Base-by-base conservation (phyloP, 1,139 yeast genomes). In the Geotrichum europaeum region DNA sequence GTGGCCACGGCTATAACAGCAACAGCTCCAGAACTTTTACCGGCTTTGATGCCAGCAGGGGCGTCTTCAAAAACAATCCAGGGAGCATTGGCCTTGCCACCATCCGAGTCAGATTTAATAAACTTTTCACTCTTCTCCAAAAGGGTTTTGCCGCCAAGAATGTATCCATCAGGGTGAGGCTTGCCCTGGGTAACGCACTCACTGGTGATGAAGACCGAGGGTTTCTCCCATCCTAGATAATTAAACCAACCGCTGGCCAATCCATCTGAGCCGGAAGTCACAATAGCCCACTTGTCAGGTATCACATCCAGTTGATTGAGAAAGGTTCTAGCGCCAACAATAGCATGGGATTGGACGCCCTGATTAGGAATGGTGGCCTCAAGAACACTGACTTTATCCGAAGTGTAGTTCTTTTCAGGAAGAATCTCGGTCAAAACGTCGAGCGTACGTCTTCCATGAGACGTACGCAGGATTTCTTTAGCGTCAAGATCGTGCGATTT, bases 121-220 rank as follows among this genome's bases (percentile, higher is more conserved):
- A 12, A 22, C 18, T 54, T 15, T 30, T 30, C 20, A 40, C 47
- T 40, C 18, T 36, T 40, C 30, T 50, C n/a, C 32, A 34, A 15
- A 36, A 56, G 49, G 4, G 57, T 50, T 22, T 32, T 32, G 18
- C 55, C 55, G 9, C 59, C 61, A 32, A 77, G 73, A 73, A 81
- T 77, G 80, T 89, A 89, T 60, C 96, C 95, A 78, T 85, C 84
- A 30, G 96, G 96, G 74, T 87, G 81, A 56, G 96, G 96, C 79
- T 87, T 87, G 72, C 96, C 96, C 71, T 82, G 79, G 63, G 81
- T 76, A 64, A 87, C 92, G 75, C 84, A 81, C 74, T 86, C 91
- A 60, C 95, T 94, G 52, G 94, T 86, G 70, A 88, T 85, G 78
- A 88, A 88, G 61, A 83, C 81, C 66, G 84, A 83, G 61, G 96